Evolutionary conservation across 202 grass and related monocot genomes (phyloP).

Genomic region (Digitaria exilis): DNA sequence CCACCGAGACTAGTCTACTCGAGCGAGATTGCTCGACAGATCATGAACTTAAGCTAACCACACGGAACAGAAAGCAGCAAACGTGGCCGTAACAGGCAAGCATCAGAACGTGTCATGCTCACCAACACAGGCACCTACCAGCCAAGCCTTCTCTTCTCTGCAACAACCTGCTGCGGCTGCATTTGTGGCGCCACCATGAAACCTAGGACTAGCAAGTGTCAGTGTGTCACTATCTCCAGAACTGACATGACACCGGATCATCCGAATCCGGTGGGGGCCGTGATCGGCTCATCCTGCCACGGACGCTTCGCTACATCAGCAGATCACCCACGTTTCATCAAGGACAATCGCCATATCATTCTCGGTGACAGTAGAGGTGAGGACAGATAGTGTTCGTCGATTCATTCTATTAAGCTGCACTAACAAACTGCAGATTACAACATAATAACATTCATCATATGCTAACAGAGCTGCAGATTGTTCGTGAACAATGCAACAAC

Average conservation of each 20-base stretch:
- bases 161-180: background rate
- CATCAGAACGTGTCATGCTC: background rate
- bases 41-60: background rate
- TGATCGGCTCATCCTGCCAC: background rate
- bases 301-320: slow-evolving; percentile 16
- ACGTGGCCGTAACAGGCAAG: slow-evolving; percentile 10
- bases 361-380: background rate
- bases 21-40: background rate
- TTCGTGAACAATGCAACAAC: background rate
- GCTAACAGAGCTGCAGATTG: too few species aligned
- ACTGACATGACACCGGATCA: background rate
- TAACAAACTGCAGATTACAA: too few species aligned
- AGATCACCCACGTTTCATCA: slow-evolving; percentile 14
- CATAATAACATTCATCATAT: too few species aligned
- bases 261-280: background rate
- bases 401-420: background rate
- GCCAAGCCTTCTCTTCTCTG: background rate
- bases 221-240: slow-evolving; percentile 26
- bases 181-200: background rate
- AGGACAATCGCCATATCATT: background rate
- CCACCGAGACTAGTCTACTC: background rate
- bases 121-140: background rate
- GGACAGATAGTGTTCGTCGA: background rate
- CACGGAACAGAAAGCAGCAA: background rate
- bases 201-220: slow-evolving; percentile 24